These are phyloP conservation scores for Pleurozium schreberi DNA, from an alignment of 225 moss, liverwort and hornwort species.

Conservation along the genomic window DNA sequence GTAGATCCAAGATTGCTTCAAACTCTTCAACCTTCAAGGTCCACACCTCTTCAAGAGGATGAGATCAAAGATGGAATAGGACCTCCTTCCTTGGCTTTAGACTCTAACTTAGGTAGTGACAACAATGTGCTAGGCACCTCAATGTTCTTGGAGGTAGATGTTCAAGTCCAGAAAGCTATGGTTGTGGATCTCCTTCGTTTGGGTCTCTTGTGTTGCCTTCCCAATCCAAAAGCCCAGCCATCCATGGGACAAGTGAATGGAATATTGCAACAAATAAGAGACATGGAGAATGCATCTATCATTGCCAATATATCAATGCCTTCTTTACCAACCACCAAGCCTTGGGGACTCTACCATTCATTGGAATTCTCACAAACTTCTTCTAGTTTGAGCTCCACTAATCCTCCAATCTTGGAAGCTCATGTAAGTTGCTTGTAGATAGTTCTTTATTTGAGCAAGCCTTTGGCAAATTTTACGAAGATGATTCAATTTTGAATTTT, in stretches of 20 bases:
- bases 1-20: neutral
- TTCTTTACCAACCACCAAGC: neutral
- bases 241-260: neutral
- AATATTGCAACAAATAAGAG: neutral
- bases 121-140: neutral
- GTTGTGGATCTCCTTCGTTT: neutral
- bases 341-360: neutral
- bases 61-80: neutral
- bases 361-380: neutral
- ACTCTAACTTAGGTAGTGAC: neutral
- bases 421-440: no score
- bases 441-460: neutral
- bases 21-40: neutral
- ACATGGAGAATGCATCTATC: neutral
- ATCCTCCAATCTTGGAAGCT: neutral
- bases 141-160: neutral
- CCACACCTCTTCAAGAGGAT: neutral
- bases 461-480: neutral
- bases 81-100: neutral
- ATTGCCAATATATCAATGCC: neutral
- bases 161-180: neutral
- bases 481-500: accelerated
- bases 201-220: neutral
- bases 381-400: neutral
- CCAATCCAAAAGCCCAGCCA: accelerated